Evolutionary conservation across 768 basidiomycete species (phyloP), one percentile per base, ranked within the genome.

Genomic region (Russula abietina): DNA sequence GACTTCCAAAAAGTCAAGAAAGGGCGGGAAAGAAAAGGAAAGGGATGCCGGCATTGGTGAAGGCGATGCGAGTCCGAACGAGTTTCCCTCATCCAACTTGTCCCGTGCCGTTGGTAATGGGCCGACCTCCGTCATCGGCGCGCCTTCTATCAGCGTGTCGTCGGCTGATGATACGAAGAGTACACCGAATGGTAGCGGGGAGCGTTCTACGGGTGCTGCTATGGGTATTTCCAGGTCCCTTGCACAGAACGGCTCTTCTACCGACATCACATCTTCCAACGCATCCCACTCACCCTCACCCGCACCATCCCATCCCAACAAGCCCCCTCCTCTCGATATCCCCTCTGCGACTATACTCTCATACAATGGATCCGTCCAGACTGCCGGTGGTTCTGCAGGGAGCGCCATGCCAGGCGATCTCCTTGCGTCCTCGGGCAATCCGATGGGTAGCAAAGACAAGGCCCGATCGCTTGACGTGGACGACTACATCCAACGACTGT

Each of bases 401-500:
- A 77, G 73, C 55, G 76, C 74, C 54, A 76, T 77, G 65, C 73
- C 74, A 46, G 73, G 70, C 19, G 78, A 80, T 41, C 61, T 80
- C 5, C 57, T 73, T 30, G 67, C 70, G 64, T 64, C 73, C 61
- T 46, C 70, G n/a, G 79, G 77, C 32, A 41, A 32, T 14, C 71
- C 72, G 51, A 12, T 46, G 19, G 79, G 72, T 56, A 70, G 76
- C 67, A 86, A 83, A 74, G 83, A 82, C 59, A 86, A 81, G 74
- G 77, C 79, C 62, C 85, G 81, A 71, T 85, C 83, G 51, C 80
- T 98, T 69, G 97, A 99, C 74, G 85, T 98, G 61, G 96, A 98
- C 75, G 95, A 98, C 74, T 97, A 98, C 91, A 98, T 99, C 71
- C 87, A 90, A 71, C 86, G 96, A 55, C 82, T 99, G 51, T 80